These are phyloP conservation scores for Favolaschia claudopus DNA, from an alignment of 768 basidiomycete species.

Conservation along the genomic window DNA sequence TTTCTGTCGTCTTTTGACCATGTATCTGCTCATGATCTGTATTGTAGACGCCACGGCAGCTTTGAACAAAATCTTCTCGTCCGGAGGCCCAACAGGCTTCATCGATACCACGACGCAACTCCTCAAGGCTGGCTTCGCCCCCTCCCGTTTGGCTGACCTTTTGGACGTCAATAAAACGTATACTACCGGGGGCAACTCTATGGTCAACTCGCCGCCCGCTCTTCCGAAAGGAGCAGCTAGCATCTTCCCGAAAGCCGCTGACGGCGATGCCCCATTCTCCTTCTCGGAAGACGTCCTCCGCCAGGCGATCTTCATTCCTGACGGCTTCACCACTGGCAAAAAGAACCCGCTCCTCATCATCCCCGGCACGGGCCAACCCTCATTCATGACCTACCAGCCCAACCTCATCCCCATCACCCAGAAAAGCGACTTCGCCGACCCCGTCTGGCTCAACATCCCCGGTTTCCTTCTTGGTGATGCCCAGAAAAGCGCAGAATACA, in stretches of 20 bases:
- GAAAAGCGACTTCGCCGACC: constrained; percentile 1
- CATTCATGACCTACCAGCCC: constrained; percentile 3
- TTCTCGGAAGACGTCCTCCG: not conserved
- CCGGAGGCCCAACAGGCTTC: too few species aligned
- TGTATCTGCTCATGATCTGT: too few species aligned
- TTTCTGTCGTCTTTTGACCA: too few species aligned
- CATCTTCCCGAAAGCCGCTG: not conserved
- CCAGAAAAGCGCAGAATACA: constrained; percentile 1
- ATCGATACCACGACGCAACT: constrained; percentile 7
- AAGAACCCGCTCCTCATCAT: not conserved
- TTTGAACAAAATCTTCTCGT: too few species aligned
- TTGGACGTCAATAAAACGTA: constrained; percentile 1
- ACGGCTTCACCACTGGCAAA: not conserved
- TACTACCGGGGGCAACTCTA: not conserved
- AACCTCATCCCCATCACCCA: not conserved
- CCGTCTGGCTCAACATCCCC: constrained; percentile 7
- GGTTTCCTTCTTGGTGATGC: constrained; percentile 9
- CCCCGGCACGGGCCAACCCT: constrained; percentile 3
- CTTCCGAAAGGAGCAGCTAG: not conserved
- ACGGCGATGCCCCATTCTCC: not conserved
- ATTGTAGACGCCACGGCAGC: too few species aligned
- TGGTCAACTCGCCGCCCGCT: not conserved
- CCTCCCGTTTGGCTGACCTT: not conserved
- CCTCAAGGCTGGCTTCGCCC: constrained; percentile 1
- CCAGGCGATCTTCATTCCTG: constrained; percentile 5